These are phyloP conservation scores for Penicillium nordicum DNA, from an alignment of 2,329 filamentous ascomycete species.

Conservation along the genomic window DNA sequence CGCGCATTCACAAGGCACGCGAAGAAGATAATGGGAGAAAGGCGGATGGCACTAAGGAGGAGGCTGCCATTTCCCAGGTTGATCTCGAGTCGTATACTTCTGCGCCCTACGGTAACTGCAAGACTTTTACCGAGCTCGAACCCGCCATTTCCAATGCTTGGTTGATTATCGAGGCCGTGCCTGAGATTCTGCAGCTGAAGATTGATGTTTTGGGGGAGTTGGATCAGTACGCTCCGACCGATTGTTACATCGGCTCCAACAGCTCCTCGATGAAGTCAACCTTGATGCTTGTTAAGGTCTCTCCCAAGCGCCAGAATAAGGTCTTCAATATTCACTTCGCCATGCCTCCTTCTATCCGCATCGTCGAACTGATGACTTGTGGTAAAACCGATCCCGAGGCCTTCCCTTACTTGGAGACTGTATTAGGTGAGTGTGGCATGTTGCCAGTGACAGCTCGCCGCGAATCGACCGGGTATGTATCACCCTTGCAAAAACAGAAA, in stretches of 20 bases:
- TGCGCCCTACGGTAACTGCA: constrained; percentile 29
- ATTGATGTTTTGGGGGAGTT: constrained; percentile 47
- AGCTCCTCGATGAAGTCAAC: constrained; percentile 51
- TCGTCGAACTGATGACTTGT: constrained; percentile 54
- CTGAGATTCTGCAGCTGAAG: constrained; percentile 51
- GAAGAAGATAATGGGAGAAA: not conserved
- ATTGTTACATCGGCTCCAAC: constrained; percentile 52
- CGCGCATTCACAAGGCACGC: constrained; percentile 4
- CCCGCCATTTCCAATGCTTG: constrained; percentile 47
- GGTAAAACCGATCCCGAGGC: constrained; percentile 45
- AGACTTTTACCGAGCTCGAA: constrained; percentile 39
- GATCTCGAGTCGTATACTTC: constrained; percentile 21
- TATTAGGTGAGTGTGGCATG: constrained; percentile 42
- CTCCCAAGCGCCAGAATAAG: constrained; percentile 1
- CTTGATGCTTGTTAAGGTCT: constrained; percentile 46
- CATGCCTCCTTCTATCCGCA: constrained; percentile 45
- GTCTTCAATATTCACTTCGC: constrained; percentile 52
- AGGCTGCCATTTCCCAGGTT: constrained; percentile 18
- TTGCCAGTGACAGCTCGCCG: constrained; percentile 44
- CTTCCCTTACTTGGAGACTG: constrained; percentile 43
- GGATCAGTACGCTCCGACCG: constrained; percentile 39
- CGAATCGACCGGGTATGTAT: constrained; percentile 45
- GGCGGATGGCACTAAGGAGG: not conserved
- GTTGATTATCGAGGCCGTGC: constrained; percentile 54
- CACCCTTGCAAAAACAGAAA: not conserved